Base-by-base conservation (phyloP, 73 alveolate genomes). In the Symbiodinium pilosum region DNA sequence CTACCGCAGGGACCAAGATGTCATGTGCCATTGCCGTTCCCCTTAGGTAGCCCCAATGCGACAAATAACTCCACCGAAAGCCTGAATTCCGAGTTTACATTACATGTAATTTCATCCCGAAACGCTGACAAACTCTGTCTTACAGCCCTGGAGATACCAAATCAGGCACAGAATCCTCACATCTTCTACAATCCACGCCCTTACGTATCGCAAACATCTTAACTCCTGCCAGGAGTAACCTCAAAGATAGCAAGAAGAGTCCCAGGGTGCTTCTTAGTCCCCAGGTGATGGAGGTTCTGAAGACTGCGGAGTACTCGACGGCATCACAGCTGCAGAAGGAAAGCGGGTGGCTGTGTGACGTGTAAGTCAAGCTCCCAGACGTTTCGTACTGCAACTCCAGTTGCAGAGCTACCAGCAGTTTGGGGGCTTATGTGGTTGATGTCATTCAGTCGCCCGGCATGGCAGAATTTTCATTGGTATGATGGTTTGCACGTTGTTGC, bases 231-330 rank as follows among this genome's bases (percentile, higher is more conserved):
- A 51, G 68, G 28, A 16, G 68, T 24, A 51, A 51, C 12, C 21
- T 30, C 1, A 5, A 0, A 14, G 26, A 30, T 5, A 54, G n/a
- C 26, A 30, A 21, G 71, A 0, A 26, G 73, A 26, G 30, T 30
- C 26, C 73, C 26, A 21, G n/a, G 20, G 20, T 2, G 32, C 30
- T 0, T 30, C 26, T 54, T 54, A 9, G 26, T 16, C 32, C 73
- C 5, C 16, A 86, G 94, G 94, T 86, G 20, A 32, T 86, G 83
- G 85, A 52, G 43, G 94, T 87, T 32, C 36, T 56, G 94, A 56
- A 87, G 43, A 32, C 43, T 43, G 24, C 52, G 64, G 94, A 87
- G 73, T 87, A 56, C 85, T 41, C 24, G 40, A 43, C 84, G 28
- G 94, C 94, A 2, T 14, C 86, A 9, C 85, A 83, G 11, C 85